Evolutionary conservation across 2,329 filamentous ascomycete genomes (phyloP).

Genomic region (Colletotrichum tamarilloi): DNA sequence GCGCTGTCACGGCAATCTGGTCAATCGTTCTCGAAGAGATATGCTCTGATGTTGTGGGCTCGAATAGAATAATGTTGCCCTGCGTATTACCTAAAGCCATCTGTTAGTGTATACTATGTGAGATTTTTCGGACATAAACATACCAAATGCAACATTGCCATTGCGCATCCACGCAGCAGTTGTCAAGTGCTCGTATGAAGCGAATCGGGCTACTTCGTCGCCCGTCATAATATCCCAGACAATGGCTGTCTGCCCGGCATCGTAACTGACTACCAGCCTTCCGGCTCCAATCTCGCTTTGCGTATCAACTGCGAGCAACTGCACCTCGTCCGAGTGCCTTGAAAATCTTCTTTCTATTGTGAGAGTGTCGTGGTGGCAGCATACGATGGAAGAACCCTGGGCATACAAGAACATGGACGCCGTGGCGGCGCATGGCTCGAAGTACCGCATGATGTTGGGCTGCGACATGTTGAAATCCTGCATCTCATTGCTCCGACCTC

Average conservation of each 20-base stretch:
- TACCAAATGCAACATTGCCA: slow-evolving; percentile 96
- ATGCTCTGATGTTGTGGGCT: slow-evolving; percentile 92
- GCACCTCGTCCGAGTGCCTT: slow-evolving; percentile 84
- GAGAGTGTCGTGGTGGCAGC: slow-evolving; percentile 91
- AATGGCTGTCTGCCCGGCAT: slow-evolving; percentile 89
- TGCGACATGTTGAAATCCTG: slow-evolving; percentile 66
- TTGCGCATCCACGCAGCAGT: slow-evolving; percentile 96
- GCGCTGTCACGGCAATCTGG: slow-evolving; percentile 92
- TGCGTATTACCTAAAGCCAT: slow-evolving; percentile 80
- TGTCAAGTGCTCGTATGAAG: slow-evolving; percentile 86
- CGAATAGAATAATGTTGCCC: slow-evolving; percentile 94
- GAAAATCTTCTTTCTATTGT: slow-evolving; percentile 89
- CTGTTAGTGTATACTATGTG: slow-evolving; percentile 40
- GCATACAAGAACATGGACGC: slow-evolving; percentile 91
- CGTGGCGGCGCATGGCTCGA: slow-evolving; percentile 91
- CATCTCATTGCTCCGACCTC: slow-evolving; percentile 56
- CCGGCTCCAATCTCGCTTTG: slow-evolving; percentile 88
- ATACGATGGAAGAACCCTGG: slow-evolving; percentile 83
- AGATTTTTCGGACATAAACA: slow-evolving; percentile 44
- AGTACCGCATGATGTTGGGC: slow-evolving; percentile 64
- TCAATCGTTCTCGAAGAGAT: slow-evolving; percentile 89
- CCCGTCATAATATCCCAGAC: slow-evolving; percentile 97
- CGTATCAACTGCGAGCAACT: slow-evolving; percentile 89
- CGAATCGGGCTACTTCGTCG: slow-evolving; percentile 90
- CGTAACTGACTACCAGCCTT: slow-evolving; percentile 90